Conservation (phyloP, 2,329 filamentous ascomycete genomes). For the Harringtonia aguacate region DNA sequence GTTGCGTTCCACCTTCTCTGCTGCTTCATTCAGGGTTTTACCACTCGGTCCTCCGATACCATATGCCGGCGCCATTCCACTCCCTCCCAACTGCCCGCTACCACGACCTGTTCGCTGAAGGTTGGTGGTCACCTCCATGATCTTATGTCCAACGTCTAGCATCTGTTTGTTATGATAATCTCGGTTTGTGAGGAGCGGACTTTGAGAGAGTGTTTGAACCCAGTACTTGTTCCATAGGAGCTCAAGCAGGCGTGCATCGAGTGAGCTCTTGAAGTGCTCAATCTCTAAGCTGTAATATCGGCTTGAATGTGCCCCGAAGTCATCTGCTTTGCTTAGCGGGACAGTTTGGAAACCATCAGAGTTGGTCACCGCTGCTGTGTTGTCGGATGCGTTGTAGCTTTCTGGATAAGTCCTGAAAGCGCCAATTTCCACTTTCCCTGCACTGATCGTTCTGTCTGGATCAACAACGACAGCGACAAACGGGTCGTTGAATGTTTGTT, state of each 20-base stretch:
- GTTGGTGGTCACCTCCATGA: conserved; percentile 48
- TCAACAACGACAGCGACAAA: conserved; percentile 96
- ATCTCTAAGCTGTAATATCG: conserved; percentile 89
- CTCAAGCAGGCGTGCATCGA: conserved; percentile 79
- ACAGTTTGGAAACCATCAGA: conserved; percentile 62
- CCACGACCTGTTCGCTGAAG: conserved; percentile 22
- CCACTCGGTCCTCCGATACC: conserved; percentile 12
- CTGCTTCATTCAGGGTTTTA: conserved; percentile 31
- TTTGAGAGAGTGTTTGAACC: conserved; percentile 91
- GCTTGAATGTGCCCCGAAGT: conserved; percentile 86
- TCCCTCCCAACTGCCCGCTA: conserved; percentile 14
- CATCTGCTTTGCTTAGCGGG: conserved; percentile 84
- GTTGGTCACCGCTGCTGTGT: conserved; percentile 16
- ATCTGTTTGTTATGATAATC: conserved; percentile 93
- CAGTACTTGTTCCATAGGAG: conserved; percentile 98
- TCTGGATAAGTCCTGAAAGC: conserved; percentile 88
- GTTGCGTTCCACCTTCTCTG: conserved; percentile 52
- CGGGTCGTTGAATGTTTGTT: conserved; percentile 79
- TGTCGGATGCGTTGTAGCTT: conserved; percentile 45
- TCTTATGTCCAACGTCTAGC: conserved; percentile 74
- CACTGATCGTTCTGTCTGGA: conserved; percentile 86
- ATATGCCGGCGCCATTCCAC: conserved; percentile 16
- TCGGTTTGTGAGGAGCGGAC: conserved; percentile 80
- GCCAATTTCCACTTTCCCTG: conserved; percentile 93
- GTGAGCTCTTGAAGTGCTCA: conserved; percentile 85